Evolutionary conservation across 2,329 filamentous ascomycete genomes (phyloP), one percentile per base, ranked within the genome.

Genomic region (Botrytis elliptica): DNA sequence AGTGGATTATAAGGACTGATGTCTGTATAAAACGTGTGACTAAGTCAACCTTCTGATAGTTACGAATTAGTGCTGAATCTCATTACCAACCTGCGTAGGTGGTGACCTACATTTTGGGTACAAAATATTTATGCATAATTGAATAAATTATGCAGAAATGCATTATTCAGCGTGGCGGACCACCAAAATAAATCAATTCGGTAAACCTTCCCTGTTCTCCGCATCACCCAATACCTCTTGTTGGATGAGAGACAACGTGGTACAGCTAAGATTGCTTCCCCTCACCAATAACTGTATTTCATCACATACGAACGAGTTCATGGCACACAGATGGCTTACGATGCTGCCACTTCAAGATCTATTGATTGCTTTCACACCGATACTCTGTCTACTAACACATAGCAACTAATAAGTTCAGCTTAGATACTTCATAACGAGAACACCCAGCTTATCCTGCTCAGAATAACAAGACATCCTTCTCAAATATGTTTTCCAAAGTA

Each of bases 1-100:
- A 97, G 83, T 97, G 94, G 94, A 91, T 97, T 74, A 88, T 97
- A 74, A 86, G 94, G 77, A 97, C 92, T 76, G 95, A 97, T 84
- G 83, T 97, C 60, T 93, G 91, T 79, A 86, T 94, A 22, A 86
- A 82, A 76, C 84, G 87, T 75, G 59, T 33, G 44, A 71, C 36
- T 36, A 63, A 42, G 49, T 57, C 49, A 4, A 57, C 12, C 16
- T 68, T 68, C 36, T 62, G 0, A 40, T 40, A 68, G 36, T 9
- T n/a, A 42, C 40, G 65, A 40, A 68, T 55, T 42, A 25, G 16
- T 65, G 33, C 40, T 46, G 40, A 65, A 14, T 29, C 36, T 40
- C 14, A 25, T 40, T 25, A 62, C 18, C 60, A 40, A 40, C 33
- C 33, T 33, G 33, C 33, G 33, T 33, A 33, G 33, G 33, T 33